Conservation (phyloP, 2,329 filamentous ascomycete genomes). For the Paecilomyces niveus region DNA sequence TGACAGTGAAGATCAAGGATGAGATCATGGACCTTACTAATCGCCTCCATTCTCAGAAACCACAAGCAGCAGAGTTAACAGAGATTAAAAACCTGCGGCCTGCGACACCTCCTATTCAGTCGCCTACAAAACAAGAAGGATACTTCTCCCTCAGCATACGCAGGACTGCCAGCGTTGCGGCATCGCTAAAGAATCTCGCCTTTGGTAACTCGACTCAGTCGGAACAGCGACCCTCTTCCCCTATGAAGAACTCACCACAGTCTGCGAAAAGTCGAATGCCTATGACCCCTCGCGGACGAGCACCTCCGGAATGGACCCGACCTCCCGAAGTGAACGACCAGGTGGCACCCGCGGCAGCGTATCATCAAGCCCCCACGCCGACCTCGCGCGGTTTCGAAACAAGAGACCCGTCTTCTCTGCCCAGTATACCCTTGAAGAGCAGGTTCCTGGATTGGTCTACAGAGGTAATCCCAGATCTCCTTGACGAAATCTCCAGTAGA, state of each 20-base stretch:
- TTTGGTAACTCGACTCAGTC: constrained; percentile 40
- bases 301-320: constrained; percentile 52
- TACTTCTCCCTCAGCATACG: constrained; percentile 56
- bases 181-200: constrained; percentile 56
- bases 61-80: constrained; percentile 25
- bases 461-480: constrained; percentile 44
- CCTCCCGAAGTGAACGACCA: constrained; percentile 72
- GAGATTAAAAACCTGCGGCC: constrained; percentile 31
- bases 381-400: constrained; percentile 68
- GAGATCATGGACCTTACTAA: constrained; percentile 44
- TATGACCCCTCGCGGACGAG: constrained; percentile 43
- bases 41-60: constrained; percentile 29
- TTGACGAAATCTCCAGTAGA: constrained; percentile 8
- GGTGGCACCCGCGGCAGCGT: constrained; percentile 58
- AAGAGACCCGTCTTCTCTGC: constrained; percentile 52
- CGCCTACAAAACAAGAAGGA: constrained; percentile 49
- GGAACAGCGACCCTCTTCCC: constrained; percentile 19
- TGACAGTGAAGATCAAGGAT: constrained; percentile 65
- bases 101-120: constrained; percentile 42
- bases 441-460: constrained; percentile 92
- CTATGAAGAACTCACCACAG: constrained; percentile 19
- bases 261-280: constrained; percentile 24
- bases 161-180: constrained; percentile 58
- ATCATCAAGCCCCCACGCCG: constrained; percentile 70
- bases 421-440: constrained; percentile 69